A percentile compares a stretch with the other conserved stretches of the same genome.
Conservation (phyloP, 2,329 filamentous ascomycete species). For the Botrytis fabae region DNA sequence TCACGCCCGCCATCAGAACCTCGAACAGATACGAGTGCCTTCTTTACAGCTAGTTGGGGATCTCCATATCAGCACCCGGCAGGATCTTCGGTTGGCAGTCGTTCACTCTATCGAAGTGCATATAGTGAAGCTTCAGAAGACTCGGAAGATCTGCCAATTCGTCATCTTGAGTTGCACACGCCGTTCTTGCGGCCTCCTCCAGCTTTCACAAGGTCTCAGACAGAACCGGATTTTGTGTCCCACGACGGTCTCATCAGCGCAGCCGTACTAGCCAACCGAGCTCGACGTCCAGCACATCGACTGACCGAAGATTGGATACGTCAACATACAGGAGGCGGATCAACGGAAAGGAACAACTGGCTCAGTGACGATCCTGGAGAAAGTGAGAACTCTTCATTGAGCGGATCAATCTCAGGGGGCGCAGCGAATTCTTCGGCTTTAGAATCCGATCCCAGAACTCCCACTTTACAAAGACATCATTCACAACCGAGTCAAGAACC, state of each 20-base stretch:
- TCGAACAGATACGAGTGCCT: conserved; percentile 44
- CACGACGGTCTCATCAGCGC: conserved; percentile 45
- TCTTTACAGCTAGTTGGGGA: conserved; percentile 81
- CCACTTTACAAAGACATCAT: conserved; percentile 40
- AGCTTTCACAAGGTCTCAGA: conserved; percentile 42
- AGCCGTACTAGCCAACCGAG: conserved; percentile 63
- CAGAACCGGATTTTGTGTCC: conserved; percentile 44
- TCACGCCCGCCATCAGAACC: conserved; percentile 36
- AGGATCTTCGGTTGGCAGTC: conserved; percentile 20
- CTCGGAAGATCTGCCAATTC: conserved; percentile 61
- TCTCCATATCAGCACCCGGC: conserved; percentile 77
- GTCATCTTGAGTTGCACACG: conserved; percentile 61
- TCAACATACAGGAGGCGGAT: conserved; percentile 72
- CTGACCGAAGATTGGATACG: conserved; percentile 86
- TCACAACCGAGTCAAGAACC: conserved; percentile 31
- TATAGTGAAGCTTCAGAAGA: conserved; percentile 58
- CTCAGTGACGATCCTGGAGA: conserved; percentile 74
- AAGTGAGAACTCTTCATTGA: conserved; percentile 75
- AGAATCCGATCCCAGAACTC: conserved; percentile 38
- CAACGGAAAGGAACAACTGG: conserved; percentile 75
- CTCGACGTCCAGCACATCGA: conserved; percentile 58
- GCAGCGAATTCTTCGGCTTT: conserved; percentile 48
- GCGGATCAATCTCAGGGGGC: conserved; percentile 59
- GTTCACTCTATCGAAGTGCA: conserved; percentile 39
- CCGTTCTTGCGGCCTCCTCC: conserved; percentile 62